These are phyloP conservation scores for Balakata baccata DNA, from an alignment of 345 rosid genomes.

Conservation along the genomic window DNA sequence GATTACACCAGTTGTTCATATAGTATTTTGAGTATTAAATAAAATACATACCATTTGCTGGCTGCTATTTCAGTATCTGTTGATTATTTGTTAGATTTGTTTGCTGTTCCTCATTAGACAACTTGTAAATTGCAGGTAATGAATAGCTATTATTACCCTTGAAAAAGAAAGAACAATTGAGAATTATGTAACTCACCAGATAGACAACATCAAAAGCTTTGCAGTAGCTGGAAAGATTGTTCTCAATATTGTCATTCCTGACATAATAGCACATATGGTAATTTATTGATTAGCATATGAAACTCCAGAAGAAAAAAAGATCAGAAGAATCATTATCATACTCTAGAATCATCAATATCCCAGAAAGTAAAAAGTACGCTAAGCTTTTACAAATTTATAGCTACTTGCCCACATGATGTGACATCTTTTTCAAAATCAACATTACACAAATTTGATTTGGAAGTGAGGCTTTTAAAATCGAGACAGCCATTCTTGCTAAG, in stretches of 20 bases:
- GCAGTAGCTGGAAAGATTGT: slow-evolving; percentile 55
- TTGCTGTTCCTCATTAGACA: no score
- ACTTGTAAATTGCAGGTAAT: neutral
- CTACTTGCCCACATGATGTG: neutral
- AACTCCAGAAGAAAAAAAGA: neutral
- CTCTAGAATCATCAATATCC: neutral
- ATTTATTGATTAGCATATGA: neutral
- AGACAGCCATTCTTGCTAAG: neutral
- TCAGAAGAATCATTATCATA: neutral
- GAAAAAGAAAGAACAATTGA: neutral
- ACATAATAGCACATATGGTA: slow-evolving; percentile 15
- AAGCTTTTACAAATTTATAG: no score
- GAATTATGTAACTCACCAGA: slow-evolving; percentile 45
- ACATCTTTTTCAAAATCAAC: neutral
- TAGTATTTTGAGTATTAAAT: no score
- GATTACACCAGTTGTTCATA: no score
- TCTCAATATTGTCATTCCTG: slow-evolving; percentile 74
- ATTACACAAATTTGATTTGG: neutral
- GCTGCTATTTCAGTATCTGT: no score
- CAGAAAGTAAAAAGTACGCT: neutral
- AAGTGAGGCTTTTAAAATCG: neutral
- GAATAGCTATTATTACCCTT: neutral
- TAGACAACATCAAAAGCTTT: slow-evolving; percentile 70
- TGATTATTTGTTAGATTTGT: no score
- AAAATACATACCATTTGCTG: no score